Evolutionary conservation across 2,329 filamentous ascomycete species (phyloP).

Genomic region (Colletotrichum phormii): DNA sequence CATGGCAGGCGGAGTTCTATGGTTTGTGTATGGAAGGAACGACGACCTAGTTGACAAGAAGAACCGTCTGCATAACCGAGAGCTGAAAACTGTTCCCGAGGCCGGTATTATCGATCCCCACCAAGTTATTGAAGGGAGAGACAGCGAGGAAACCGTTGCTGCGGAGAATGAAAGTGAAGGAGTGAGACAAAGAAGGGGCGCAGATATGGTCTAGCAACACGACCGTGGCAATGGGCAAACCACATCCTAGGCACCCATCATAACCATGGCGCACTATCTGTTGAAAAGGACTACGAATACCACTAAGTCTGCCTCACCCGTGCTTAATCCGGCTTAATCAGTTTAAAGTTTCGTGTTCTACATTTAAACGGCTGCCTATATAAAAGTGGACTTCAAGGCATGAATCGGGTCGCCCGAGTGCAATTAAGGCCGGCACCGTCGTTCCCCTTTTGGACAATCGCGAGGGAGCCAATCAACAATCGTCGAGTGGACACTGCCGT

Average conservation of each 20-base stretch:
- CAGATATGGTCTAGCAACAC: background rate
- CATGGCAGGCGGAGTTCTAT: background rate
- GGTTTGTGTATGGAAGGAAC: conserved; percentile 12
- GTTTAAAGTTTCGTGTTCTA: background rate
- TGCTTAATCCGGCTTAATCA: background rate
- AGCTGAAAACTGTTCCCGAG: background rate
- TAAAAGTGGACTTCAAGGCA: background rate
- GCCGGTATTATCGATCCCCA: background rate
- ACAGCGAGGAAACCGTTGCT: background rate
- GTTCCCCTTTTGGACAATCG: background rate
- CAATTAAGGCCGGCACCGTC: background rate
- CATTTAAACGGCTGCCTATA: background rate
- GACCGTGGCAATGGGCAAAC: background rate
- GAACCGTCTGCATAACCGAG: background rate
- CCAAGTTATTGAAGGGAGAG: background rate
- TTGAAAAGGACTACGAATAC: background rate
- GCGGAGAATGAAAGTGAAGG: background rate
- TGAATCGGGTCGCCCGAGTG: background rate
- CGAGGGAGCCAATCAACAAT: background rate
- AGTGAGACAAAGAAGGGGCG: background rate
- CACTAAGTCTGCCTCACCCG: background rate
- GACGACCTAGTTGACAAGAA: background rate
- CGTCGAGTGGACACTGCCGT: background rate
- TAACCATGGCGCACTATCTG: background rate
- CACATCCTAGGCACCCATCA: background rate